phyloP scores from a whole-genome alignment of 495 filamentous ascomycete species.

The Tuber umbilicatum region DNA sequence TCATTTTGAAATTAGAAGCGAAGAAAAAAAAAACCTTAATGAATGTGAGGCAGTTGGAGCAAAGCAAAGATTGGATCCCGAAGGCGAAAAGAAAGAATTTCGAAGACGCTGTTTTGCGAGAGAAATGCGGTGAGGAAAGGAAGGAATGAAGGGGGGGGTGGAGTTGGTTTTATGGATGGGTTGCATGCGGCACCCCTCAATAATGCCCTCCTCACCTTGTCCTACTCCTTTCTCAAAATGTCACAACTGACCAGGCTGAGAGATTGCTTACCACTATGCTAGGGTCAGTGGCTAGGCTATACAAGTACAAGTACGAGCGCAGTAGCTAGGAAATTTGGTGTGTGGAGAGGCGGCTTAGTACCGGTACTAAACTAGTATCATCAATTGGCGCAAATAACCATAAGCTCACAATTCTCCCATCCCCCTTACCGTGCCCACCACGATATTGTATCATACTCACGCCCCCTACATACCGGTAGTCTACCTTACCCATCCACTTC shows the following conservation, averaged over 20 bases:
- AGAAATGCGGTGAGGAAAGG: conserved; percentile 9
- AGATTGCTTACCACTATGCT: background rate
- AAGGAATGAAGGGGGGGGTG: conserved; percentile 14
- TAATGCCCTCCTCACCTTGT: background rate
- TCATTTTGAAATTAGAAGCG: conserved; percentile 46
- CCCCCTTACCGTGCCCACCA: background rate
- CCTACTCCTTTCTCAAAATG: background rate
- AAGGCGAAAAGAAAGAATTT: conserved; percentile 13
- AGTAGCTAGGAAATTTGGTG: background rate
- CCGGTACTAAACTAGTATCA: too few relatives aligned
- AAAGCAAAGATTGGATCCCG: conserved; percentile 19
- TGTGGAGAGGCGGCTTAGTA: background rate
- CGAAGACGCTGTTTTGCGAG: conserved; percentile 14
- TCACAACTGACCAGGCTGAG: background rate
- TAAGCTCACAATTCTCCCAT: background rate
- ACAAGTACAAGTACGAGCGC: background rate
- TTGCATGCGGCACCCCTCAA: background rate
- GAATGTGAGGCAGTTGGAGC: conserved; percentile 38
- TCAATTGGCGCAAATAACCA: background rate
- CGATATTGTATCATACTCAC: background rate
- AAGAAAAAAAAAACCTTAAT: conserved; percentile 14
- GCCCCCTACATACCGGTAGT: background rate
- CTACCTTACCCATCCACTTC: background rate
- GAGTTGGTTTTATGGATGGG: conserved; percentile 27
- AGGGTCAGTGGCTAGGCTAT: background rate